Evolutionary conservation across 2,329 filamentous ascomycete genomes (phyloP).

Genomic region (Aspergillus oerlinghausenensis): DNA sequence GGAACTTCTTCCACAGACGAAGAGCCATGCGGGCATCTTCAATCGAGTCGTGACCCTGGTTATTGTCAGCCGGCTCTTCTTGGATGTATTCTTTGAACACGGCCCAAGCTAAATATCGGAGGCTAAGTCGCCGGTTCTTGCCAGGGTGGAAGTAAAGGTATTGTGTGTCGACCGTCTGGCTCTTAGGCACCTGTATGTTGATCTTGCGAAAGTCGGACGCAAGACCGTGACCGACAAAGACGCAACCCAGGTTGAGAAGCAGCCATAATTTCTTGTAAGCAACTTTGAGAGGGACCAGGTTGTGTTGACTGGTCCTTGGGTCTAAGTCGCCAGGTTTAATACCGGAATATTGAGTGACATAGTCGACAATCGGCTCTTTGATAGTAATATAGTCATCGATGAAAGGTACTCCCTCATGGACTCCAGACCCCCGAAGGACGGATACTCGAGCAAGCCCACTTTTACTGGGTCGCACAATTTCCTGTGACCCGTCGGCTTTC

Average conservation of each 20-base stretch:
- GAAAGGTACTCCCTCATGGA: constrained; percentile 76
- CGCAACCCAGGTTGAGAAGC: constrained; percentile 85
- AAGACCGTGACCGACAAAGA: constrained; percentile 89
- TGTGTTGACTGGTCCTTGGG: constrained; percentile 69
- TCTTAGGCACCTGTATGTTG: constrained; percentile 89
- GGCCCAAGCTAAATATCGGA: constrained; percentile 88
- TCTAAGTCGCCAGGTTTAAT: constrained; percentile 84
- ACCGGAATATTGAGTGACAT: constrained; percentile 89
- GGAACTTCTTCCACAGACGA: constrained; percentile 82
- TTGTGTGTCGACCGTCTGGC: constrained; percentile 90
- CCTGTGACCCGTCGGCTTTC: constrained; percentile 86
- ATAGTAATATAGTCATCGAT: constrained; percentile 97
- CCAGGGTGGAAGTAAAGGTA: constrained; percentile 81
- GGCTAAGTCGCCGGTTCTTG: constrained; percentile 77
- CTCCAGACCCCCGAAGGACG: constrained; percentile 73
- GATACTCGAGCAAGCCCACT: constrained; percentile 91
- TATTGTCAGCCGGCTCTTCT: constrained; percentile 57
- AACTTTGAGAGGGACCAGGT: constrained; percentile 79
- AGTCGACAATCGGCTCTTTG: constrained; percentile 87
- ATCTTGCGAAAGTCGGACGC: constrained; percentile 96
- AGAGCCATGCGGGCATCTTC: constrained; percentile 91
- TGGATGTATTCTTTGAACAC: constrained; percentile 93
- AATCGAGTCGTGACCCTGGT: constrained; percentile 74
- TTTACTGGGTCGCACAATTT: constrained; percentile 85
- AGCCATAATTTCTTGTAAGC: constrained; percentile 99